Base-by-base conservation (phyloP, 352 stramenopile species). In the Phytophthora syringae region DNA sequence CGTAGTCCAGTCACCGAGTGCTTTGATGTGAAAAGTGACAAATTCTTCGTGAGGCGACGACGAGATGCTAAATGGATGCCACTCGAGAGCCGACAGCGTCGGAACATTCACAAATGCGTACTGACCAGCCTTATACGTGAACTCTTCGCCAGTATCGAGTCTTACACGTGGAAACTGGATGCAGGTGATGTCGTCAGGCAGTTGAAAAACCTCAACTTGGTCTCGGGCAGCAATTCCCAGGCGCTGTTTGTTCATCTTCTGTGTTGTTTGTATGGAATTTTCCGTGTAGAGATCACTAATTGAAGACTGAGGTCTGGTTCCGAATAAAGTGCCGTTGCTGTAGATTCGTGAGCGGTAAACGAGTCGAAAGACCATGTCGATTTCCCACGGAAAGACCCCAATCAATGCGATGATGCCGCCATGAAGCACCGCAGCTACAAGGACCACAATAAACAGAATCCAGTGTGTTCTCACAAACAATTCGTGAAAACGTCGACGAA, bases 391-490 rank as follows among this genome's bases (percentile, higher is more conserved):
- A 9, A 72, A 43, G 16, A 73, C 57, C 0, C 71, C 74, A 15
- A 75, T 13, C 10, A 82, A 18, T 0, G 60, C 70, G 9, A 76
- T 45, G 5, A 64, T 30, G 1, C 72, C 67, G 22, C 72, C 63
- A 25, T 88, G 76, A 15, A 84, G 66, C 0, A 81, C 50, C 0
- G 67, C 53, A 11, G 80, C 57, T 1, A 77, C 64, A 0, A 86
- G 24, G 37, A 88, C 54, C 11, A 70, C 32, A 22, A 79, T 53
- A 59, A 86, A 83, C 20, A 88, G 55, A 7, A 88, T n/a, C 72
- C 72, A 84, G 62, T 88, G 79, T 1, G 40, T 34, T 2, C 63
- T 69, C 10, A 83, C n/a, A 50, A 86, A 88, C 5, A 84, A 54
- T 44, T 86, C 57, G 51, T 79, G 80, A 49, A 74, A 84, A 1